A percentile compares a stretch with the other conserved stretches of the same genome.
Evolutionary conservation across 148 eudicot genomes (phyloP).

Genomic region (Spergularia bocconei): DNA sequence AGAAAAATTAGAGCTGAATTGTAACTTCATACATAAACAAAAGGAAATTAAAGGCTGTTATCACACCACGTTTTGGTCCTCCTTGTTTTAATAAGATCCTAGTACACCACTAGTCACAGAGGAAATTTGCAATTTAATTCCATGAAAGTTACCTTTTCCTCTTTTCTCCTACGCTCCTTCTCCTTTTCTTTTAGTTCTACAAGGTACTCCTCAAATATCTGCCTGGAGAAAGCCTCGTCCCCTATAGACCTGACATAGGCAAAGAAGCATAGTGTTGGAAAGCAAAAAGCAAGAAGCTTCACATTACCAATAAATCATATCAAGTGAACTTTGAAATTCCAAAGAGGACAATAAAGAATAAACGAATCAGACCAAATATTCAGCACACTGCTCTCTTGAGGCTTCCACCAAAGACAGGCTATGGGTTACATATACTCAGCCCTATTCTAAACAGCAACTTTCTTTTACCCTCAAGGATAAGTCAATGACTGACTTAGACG

Average conservation of each 20-base stretch:
- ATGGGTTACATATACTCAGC: too few species aligned
- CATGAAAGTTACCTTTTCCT: slow-evolving; percentile 64
- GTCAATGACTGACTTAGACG: too few species aligned
- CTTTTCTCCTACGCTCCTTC: slow-evolving; percentile 72
- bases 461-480: too few species aligned
- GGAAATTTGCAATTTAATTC: not conserved
- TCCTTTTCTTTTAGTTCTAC: slow-evolving; percentile 67
- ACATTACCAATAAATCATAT: slow-evolving; percentile 3
- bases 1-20: not conserved
- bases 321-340: not conserved
- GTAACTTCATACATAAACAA: not conserved
- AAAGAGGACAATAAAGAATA: not conserved
- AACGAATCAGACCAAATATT: not conserved
- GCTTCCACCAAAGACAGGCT: too few species aligned
- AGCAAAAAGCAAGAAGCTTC: not conserved
- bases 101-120: not conserved
- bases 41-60: too few species aligned
- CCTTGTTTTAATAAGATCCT: too few species aligned
- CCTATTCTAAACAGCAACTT: too few species aligned
- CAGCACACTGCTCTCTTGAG: too few species aligned
- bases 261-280: slow-evolving; percentile 7
- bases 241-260: slow-evolving; percentile 49
- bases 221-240: slow-evolving; percentile 57
- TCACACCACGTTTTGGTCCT: too few species aligned
- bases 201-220: slow-evolving; percentile 66